These are phyloP conservation scores for Colletotrichum siamense DNA, from an alignment of 2,329 filamentous ascomycete genomes.

Conservation along the genomic window DNA sequence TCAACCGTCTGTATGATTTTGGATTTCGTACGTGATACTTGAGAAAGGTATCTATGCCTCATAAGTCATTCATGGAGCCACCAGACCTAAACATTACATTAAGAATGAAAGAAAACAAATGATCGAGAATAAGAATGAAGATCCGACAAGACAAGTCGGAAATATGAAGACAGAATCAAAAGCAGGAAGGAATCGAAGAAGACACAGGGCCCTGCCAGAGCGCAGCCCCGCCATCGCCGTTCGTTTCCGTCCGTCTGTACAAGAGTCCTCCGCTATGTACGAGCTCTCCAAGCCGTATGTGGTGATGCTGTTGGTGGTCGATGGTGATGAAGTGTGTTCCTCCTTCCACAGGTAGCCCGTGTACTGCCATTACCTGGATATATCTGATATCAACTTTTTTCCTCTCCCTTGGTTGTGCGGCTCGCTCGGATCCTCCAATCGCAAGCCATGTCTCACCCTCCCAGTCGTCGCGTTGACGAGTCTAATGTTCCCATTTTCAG, in stretches of 20 bases:
- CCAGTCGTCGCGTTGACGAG: slow-evolving; percentile 6
- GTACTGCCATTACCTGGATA: background rate
- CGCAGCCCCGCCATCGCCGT: background rate
- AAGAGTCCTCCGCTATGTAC: slow-evolving; percentile 3
- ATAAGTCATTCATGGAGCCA: slow-evolving; percentile 15
- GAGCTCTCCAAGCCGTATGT: slow-evolving; percentile 1
- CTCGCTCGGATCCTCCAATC: background rate
- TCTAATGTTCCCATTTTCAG: slow-evolving; percentile 13
- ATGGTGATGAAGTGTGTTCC: background rate
- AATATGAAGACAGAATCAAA: slow-evolving; percentile 4
- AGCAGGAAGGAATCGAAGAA: background rate
- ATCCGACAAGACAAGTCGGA: background rate
- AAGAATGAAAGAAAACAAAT: background rate
- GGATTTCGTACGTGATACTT: background rate
- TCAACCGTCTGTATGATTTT: background rate
- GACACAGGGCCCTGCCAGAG: background rate
- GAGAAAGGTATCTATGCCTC: slow-evolving; percentile 13
- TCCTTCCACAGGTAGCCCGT: background rate
- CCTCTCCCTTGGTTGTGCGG: background rate
- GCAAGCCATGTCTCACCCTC: background rate
- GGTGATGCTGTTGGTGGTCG: background rate
- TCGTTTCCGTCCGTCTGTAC: background rate
- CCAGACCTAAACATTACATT: slow-evolving; percentile 21
- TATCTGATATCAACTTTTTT: background rate
- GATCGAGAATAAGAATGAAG: background rate